A percentile compares a stretch with the other conserved stretches of the same genome.
These are phyloP conservation scores for Metschnikowia bowlesiae DNA, from an alignment of 805 yeast genomes.

Conservation along the genomic window DNA sequence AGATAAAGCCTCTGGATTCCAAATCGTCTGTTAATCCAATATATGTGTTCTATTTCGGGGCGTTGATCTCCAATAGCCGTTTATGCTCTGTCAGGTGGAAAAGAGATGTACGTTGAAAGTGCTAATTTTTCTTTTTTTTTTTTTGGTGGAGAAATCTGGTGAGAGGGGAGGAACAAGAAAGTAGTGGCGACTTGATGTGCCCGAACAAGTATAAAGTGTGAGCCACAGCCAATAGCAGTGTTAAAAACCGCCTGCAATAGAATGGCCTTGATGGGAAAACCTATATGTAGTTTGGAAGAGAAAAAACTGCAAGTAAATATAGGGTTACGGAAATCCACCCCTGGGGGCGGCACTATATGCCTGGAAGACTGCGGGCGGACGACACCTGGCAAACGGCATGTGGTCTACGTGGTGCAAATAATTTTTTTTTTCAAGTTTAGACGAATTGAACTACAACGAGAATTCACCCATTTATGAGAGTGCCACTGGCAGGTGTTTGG, in stretches of 20 bases:
- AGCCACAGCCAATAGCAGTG: background rate
- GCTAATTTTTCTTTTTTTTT: constrained; percentile 5
- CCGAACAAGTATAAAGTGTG: background rate
- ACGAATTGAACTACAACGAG: background rate
- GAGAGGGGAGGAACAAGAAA: constrained; percentile 4
- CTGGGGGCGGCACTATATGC: background rate
- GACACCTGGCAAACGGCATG: constrained; percentile 1
- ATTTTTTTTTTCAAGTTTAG: background rate
- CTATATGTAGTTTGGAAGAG: too few species aligned
- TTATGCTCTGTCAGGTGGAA: constrained; percentile 1
- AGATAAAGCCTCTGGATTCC: background rate
- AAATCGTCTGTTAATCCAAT: background rate
- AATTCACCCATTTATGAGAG: background rate
- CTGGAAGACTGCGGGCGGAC: constrained; percentile 1
- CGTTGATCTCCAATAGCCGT: background rate
- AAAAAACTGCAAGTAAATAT: background rate
- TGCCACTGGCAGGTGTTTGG: too few species aligned
- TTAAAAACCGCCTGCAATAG: background rate
- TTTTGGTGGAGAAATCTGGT: constrained; percentile 2
- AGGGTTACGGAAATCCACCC: background rate
- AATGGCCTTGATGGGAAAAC: too few species aligned
- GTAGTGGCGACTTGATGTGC: constrained; percentile 1
- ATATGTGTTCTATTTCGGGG: background rate
- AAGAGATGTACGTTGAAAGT: constrained; percentile 3
- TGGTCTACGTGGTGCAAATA: background rate